Evolutionary conservation across 2,329 filamentous ascomycete genomes (phyloP).

Genomic region (Dothiorella sarmentorum): DNA sequence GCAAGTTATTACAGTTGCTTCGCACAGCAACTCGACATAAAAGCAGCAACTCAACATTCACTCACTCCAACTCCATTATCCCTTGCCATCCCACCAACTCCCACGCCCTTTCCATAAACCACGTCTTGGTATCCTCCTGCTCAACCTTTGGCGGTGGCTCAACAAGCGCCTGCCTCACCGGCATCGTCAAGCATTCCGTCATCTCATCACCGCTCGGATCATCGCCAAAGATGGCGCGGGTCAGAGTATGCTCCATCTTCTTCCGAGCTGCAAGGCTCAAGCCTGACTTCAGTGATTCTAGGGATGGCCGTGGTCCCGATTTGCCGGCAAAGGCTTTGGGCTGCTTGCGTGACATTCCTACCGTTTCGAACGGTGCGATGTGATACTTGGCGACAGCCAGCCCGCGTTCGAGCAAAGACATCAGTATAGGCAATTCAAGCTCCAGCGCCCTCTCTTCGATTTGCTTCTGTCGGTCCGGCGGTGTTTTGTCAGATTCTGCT

Average conservation of each 20-base stretch:
- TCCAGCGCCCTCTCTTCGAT: slow-evolving; percentile 20
- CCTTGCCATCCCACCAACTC: slow-evolving; percentile 55
- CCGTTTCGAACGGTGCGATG: slow-evolving; percentile 23
- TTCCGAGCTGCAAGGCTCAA: slow-evolving; percentile 39
- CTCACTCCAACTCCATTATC: neutral
- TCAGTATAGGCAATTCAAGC: slow-evolving; percentile 41
- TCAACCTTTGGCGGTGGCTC: slow-evolving; percentile 35
- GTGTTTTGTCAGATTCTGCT: neutral
- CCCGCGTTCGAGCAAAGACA: slow-evolving; percentile 39
- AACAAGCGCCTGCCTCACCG: slow-evolving; percentile 26
- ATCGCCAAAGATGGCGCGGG: slow-evolving; percentile 43
- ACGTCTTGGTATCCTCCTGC: slow-evolving; percentile 45
- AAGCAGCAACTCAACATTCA: too few relatives aligned
- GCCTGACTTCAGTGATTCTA: slow-evolving; percentile 28
- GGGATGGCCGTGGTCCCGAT: neutral
- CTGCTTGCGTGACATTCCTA: neutral
- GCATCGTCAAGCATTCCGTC: slow-evolving; percentile 41
- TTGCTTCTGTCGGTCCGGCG: slow-evolving; percentile 17
- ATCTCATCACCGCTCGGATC: slow-evolving; percentile 38
- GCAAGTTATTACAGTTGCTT: too few relatives aligned
- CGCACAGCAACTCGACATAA: too few relatives aligned
- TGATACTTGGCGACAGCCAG: slow-evolving; percentile 39
- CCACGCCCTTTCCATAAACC: slow-evolving; percentile 58
- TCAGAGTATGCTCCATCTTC: slow-evolving; percentile 44
- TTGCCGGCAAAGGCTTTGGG: neutral